Conservation (phyloP, 768 basidiomycete genomes). For the Termitomyces sp. region DNA sequence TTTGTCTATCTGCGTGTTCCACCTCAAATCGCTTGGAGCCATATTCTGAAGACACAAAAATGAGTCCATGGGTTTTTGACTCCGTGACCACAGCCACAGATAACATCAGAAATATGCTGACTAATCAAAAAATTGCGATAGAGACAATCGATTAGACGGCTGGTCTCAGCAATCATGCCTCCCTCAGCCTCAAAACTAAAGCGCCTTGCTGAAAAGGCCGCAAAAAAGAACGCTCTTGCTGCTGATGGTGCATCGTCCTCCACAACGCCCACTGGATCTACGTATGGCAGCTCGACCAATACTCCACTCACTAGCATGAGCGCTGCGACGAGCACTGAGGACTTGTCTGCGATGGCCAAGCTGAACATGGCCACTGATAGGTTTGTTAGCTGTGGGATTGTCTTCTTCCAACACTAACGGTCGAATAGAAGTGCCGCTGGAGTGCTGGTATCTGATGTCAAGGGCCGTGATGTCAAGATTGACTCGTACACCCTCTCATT, state of each 20-base stretch:
- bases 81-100: slow-evolving; percentile 5
- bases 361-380: slow-evolving; percentile 87
- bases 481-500: slow-evolving; percentile 94
- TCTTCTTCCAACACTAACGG: background rate
- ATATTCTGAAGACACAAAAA: background rate
- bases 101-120: slow-evolving; percentile 24
- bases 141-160: slow-evolving; percentile 9
- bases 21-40: background rate
- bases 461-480: slow-evolving; percentile 96
- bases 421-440: slow-evolving; percentile 79
- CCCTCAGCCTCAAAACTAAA: slow-evolving; percentile 89
- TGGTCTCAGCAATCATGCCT: slow-evolving; percentile 49
- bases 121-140: slow-evolving; percentile 29
- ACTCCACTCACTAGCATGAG: slow-evolving; percentile 84
- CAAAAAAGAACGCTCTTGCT: slow-evolving; percentile 55
- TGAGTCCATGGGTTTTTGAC: no score
- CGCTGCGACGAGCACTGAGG: slow-evolving; percentile 75
- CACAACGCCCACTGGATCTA: slow-evolving; percentile 58
- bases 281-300: slow-evolving; percentile 53
- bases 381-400: slow-evolving; percentile 33
- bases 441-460: slow-evolving; percentile 87
- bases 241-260: slow-evolving; percentile 45
- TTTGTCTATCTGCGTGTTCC: no score
- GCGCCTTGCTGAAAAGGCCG: slow-evolving; percentile 91
- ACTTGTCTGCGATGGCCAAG: slow-evolving; percentile 83